A percentile compares a stretch with the other conserved stretches of the same genome.
phyloP scores from a whole-genome alignment of 2,329 filamentous ascomycete genomes.

The Domatiomyces globalis region DNA sequence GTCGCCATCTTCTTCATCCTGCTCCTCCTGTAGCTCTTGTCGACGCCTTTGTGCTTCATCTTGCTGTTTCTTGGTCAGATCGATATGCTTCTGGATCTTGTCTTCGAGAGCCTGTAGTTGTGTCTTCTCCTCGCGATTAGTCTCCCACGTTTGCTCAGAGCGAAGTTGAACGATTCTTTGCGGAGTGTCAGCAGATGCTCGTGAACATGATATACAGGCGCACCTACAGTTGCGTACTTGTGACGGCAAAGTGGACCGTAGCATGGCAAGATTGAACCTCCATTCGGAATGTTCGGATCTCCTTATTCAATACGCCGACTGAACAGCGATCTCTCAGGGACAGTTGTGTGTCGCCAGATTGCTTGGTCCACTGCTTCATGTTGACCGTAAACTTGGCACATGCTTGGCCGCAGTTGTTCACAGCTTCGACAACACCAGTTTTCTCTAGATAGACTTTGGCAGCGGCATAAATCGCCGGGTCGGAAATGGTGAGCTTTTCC shows the following conservation, averaged over 20 bases:
- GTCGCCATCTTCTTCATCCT: background rate
- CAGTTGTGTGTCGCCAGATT: background rate
- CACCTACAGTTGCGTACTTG: background rate
- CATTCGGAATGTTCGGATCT: background rate
- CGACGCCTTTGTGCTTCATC: background rate
- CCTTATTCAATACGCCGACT: background rate
- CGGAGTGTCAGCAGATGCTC: background rate
- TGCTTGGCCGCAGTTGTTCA: background rate
- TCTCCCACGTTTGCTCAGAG: background rate
- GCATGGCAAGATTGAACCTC: background rate
- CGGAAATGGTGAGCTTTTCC: constrained; percentile 5
- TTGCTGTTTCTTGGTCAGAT: background rate
- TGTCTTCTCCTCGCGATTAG: background rate
- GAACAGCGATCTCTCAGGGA: background rate
- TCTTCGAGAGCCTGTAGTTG: background rate
- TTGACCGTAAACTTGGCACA: background rate
- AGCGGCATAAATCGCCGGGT: constrained; percentile 1
- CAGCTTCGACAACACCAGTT: background rate
- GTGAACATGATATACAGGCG: background rate
- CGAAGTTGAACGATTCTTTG: background rate
- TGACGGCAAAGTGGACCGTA: background rate
- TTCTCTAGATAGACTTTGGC: constrained; percentile 5
- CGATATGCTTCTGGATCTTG: background rate
- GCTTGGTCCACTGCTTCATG: background rate
- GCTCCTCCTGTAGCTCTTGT: background rate